A percentile compares a stretch with the other conserved stretches of the same genome.
Conservation (phyloP, 257 asterid genomes). For the Solanum habrochaites region DNA sequence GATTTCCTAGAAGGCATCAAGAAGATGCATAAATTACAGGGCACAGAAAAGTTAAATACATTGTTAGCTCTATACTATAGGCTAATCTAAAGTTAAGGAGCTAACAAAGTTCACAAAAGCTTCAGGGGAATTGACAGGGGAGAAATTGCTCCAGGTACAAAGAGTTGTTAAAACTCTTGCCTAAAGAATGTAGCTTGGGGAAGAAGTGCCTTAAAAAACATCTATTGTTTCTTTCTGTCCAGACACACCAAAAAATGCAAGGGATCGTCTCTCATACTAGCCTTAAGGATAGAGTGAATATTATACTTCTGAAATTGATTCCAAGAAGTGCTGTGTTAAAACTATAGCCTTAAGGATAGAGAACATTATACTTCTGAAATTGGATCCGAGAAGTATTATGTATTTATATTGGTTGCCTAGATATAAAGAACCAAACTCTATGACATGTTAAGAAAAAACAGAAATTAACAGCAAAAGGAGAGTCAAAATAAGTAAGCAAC, state of each 20-base stretch:
- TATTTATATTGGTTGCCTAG: not conserved
- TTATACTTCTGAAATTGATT: not conserved
- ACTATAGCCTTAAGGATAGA: not conserved
- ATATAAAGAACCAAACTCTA: not conserved
- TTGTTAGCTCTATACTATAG: not conserved
- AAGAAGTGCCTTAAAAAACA: not conserved
- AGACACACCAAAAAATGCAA: not conserved
- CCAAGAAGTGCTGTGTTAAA: not conserved
- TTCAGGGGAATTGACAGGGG: not conserved
- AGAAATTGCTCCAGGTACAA: not conserved
- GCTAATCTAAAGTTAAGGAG: not conserved
- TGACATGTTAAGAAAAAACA: not conserved
- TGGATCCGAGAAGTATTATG: not conserved
- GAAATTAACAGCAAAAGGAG: not conserved
- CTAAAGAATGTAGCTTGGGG: not conserved
- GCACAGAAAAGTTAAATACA: not conserved
- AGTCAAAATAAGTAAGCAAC: not conserved
- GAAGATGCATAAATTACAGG: not conserved
- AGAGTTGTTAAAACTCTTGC: not conserved
- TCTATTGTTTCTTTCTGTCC: not conserved
- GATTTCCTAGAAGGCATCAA: not conserved
- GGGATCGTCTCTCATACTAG: not conserved
- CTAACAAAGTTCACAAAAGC: not conserved
- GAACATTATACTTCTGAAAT: not conserved
- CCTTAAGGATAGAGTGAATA: not conserved